These are phyloP conservation scores for Fragaria nilgerrensis DNA, from an alignment of 306 rosid genomes.

Conservation along the genomic window DNA sequence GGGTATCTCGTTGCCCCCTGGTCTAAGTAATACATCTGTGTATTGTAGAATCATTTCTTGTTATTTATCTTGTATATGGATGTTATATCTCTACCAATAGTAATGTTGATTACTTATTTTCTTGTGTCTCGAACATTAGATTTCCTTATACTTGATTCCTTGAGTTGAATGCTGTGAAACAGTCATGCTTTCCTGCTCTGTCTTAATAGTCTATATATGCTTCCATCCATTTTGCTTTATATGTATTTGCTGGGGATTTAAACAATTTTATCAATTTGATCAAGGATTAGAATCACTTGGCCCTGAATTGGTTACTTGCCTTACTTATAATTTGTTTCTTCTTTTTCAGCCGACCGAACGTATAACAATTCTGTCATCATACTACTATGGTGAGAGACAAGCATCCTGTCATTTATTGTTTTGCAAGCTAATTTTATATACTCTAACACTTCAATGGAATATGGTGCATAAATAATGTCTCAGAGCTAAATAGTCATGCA, in stretches of 20 bases:
- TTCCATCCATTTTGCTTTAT: not conserved
- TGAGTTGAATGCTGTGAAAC: not conserved
- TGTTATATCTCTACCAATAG: not conserved
- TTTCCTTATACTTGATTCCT: not conserved
- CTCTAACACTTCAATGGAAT: not conserved
- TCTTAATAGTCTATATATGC: not conserved
- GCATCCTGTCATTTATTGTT: not conserved
- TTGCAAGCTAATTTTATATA: not conserved
- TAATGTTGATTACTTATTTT: not conserved
- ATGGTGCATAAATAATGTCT: not conserved
- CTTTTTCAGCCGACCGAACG: slow-evolving; percentile 76
- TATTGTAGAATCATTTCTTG: not conserved
- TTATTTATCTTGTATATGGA: not conserved
- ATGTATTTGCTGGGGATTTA: not conserved
- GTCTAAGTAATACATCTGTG: not conserved
- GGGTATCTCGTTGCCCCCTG: not conserved
- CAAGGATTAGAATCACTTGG: slow-evolving; percentile 3
- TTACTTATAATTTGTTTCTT: slow-evolving; percentile 4
- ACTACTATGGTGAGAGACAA: slow-evolving; percentile 77
- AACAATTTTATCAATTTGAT: slow-evolving; percentile 8
- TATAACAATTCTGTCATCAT: slow-evolving; percentile 79
- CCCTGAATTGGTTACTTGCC: slow-evolving; percentile 9
- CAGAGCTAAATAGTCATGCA: not conserved
- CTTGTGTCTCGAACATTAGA: not conserved
- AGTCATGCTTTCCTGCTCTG: slow-evolving; percentile 5